phyloP scores from a whole-genome alignment of 1,284 basidiomycete genomes.

The Puccinia horiana region DNA sequence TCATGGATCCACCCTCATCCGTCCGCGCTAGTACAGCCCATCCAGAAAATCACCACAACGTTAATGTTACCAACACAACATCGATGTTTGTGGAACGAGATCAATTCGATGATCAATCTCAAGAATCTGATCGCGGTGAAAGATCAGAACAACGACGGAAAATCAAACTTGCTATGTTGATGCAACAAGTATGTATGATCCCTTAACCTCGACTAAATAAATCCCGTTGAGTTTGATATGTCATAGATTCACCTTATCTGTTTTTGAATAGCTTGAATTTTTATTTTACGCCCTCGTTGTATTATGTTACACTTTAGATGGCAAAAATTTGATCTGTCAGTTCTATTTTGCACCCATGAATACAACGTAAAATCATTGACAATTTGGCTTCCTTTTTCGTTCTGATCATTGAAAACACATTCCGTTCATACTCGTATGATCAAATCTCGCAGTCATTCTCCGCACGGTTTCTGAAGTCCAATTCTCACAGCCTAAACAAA shows the following conservation, averaged over 20 bases:
- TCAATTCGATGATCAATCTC: background rate
- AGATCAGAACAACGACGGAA: background rate
- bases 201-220: background rate
- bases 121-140: background rate
- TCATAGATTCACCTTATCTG: background rate
- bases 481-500: conserved; percentile 37
- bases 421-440: background rate
- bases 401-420: background rate
- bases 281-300: conserved; percentile 16
- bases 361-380: too few species aligned
- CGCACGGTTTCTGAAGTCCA: conserved; percentile 33
- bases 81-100: conserved; percentile 6
- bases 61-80: conserved; percentile 11
- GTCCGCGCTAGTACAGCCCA: background rate
- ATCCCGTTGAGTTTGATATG: background rate
- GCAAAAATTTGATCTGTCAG: conserved; percentile 29
- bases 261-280: conserved; percentile 18
- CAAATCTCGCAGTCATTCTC: conserved; percentile 16
- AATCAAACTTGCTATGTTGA: conserved; percentile 28
- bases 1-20: background rate
- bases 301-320: conserved; percentile 27
- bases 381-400: too few species aligned
- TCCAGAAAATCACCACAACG: background rate
- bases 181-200: background rate
- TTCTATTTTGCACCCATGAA: too few species aligned